A percentile compares a stretch with the other conserved stretches of the same genome.
Conservation (phyloP, 345 rosid genomes). For the Rhizophora mangle region DNA sequence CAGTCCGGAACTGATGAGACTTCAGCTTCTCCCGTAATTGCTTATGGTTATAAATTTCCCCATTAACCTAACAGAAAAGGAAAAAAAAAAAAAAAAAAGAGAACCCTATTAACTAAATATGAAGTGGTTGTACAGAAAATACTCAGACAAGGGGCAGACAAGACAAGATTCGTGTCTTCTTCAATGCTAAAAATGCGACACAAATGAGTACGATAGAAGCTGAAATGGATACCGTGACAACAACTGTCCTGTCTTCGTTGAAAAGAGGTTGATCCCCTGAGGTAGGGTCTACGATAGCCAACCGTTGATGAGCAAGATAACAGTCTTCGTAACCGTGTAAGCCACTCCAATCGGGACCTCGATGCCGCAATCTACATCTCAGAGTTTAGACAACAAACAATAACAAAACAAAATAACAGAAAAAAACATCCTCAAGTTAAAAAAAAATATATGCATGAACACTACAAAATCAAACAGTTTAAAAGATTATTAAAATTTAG, state of each 20-base stretch:
- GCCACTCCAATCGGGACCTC: slow-evolving; percentile 93
- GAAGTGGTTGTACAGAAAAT: background rate
- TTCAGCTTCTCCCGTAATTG: slow-evolving; percentile 50
- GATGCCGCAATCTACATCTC: slow-evolving; percentile 54
- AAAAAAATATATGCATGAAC: background rate
- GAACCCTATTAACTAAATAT: background rate
- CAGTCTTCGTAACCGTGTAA: slow-evolving; percentile 60
- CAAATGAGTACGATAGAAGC: too few species aligned
- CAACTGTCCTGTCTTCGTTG: slow-evolving; percentile 64
- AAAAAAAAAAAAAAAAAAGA: background rate
- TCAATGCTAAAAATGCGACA: too few species aligned
- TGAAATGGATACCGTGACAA: slow-evolving; percentile 56
- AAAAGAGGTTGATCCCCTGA: slow-evolving; percentile 89
- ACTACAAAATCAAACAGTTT: background rate
- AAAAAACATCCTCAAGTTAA: background rate
- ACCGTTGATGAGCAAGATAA: slow-evolving; percentile 75
- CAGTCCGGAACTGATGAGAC: slow-evolving; percentile 67
- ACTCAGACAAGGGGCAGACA: too few species aligned
- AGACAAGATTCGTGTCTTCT: too few species aligned
- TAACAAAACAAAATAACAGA: background rate
- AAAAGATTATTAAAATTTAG: background rate
- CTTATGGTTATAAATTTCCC: slow-evolving; percentile 87
- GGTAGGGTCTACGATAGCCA: slow-evolving; percentile 77
- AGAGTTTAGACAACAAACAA: slow-evolving; percentile 6
- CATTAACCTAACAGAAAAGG: slow-evolving; percentile 53